Evolutionary conservation across 441 rosid genomes (phyloP).

Genomic region (Euphorbia corollata): DNA sequence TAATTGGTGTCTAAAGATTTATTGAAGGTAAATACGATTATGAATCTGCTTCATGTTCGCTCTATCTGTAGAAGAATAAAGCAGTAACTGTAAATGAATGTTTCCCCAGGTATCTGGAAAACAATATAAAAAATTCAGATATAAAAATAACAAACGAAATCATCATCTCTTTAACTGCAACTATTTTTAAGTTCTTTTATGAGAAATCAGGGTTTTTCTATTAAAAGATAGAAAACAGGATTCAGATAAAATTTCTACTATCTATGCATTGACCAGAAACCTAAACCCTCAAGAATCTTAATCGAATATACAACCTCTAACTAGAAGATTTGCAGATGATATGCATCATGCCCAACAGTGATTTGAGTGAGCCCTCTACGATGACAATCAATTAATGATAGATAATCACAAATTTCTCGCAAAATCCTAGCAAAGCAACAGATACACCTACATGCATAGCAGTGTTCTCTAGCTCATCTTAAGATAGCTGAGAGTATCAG

Average conservation of each 20-base stretch:
- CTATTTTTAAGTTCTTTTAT: neutral
- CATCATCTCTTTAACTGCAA: neutral
- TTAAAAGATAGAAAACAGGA: neutral
- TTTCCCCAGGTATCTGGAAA: neutral
- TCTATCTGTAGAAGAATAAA: neutral
- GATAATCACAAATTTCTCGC: neutral
- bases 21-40: neutral
- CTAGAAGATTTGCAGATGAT: neutral
- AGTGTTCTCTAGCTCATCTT: neutral
- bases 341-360: neutral
- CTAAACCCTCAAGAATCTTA: neutral
- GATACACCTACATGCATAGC: slow-evolving; percentile 13
- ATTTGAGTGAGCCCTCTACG: neutral
- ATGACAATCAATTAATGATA: neutral
- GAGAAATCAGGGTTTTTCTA: neutral
- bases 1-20: slow-evolving; percentile 5
- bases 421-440: neutral
- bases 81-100: neutral
- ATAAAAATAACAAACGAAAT: neutral
- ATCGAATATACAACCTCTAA: slow-evolving; percentile 1
- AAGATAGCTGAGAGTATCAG: slow-evolving; percentile 1
- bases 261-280: neutral
- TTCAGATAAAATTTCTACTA: neutral
- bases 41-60: slow-evolving; percentile 17
- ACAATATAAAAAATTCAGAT: slow-evolving; percentile 2